A percentile compares a stretch with the other conserved stretches of the same genome.
These are phyloP conservation scores for Rickenella mellea DNA, from an alignment of 768 basidiomycete genomes.

Conservation along the genomic window DNA sequence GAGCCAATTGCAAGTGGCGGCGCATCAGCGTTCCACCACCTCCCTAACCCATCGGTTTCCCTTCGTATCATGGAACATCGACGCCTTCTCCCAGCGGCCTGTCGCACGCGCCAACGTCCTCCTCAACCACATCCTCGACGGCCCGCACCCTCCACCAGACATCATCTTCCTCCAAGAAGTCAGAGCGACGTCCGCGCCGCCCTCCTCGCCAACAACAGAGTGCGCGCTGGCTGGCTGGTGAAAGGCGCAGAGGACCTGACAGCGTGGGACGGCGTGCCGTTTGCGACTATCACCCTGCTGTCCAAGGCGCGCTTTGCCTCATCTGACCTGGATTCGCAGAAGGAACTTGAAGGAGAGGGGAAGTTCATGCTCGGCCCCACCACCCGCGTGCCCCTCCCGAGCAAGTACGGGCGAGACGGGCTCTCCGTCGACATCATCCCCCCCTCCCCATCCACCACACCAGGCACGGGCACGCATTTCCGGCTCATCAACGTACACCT, in stretches of 20 bases:
- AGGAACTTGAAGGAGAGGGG: constrained; percentile 13
- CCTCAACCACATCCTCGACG: constrained; percentile 23
- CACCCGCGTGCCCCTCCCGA: constrained; percentile 23
- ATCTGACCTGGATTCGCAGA: constrained; percentile 11
- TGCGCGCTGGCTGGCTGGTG: constrained; percentile 23
- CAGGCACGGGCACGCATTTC: constrained; percentile 12
- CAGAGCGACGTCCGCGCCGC: constrained; percentile 18
- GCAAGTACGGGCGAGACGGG: constrained; percentile 27
- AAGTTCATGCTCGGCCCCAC: constrained; percentile 20
- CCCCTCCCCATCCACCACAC: constrained; percentile 12
- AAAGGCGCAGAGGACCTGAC: constrained; percentile 29
- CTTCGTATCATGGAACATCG: constrained; percentile 27
- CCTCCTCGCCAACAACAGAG: constrained; percentile 23
- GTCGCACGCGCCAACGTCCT: constrained; percentile 25
- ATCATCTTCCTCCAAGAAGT: constrained; percentile 33
- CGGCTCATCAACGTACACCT: constrained; percentile 33
- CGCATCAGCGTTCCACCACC: too few species aligned
- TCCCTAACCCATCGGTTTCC: too few species aligned
- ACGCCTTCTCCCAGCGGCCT: constrained; percentile 22
- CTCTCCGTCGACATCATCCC: constrained; percentile 26
- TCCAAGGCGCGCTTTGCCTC: constrained; percentile 23
- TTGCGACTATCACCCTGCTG: constrained; percentile 29
- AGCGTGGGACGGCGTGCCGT: constrained; percentile 22
- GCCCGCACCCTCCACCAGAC: constrained; percentile 19
- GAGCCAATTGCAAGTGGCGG: too few species aligned